phyloP scores from a whole-genome alignment of 192 early-diverging fungal genomes.

The Globomyces pollinis-pini region DNA sequence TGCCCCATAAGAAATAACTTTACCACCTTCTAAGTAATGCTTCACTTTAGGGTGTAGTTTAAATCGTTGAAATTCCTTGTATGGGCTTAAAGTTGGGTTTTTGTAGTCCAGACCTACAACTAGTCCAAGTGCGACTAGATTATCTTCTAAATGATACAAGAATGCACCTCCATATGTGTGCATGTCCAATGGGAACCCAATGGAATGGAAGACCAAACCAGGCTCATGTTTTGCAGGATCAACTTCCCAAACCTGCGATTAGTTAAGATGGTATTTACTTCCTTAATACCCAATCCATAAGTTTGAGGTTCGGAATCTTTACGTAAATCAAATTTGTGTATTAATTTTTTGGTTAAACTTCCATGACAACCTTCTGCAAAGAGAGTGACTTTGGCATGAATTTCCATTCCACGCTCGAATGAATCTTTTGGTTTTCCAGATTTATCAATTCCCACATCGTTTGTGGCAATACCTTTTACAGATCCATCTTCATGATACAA shows the following conservation, averaged over 20 bases:
- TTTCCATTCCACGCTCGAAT: slow-evolving; percentile 91
- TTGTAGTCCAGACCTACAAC: slow-evolving; percentile 91
- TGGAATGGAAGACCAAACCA: slow-evolving; percentile 75
- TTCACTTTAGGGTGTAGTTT: slow-evolving; percentile 88
- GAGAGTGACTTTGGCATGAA: slow-evolving; percentile 86
- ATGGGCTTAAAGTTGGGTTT: slow-evolving; percentile 92
- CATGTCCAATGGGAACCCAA: slow-evolving; percentile 88
- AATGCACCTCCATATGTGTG: slow-evolving; percentile 91
- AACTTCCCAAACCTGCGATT: slow-evolving; percentile 96
- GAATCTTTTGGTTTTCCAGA: slow-evolving; percentile 80
- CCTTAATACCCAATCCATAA: slow-evolving; percentile 94
- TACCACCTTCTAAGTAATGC: slow-evolving; percentile 79
- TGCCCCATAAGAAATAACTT: slow-evolving; percentile 86
- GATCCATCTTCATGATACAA: slow-evolving; percentile 88
- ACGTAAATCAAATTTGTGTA: slow-evolving; percentile 80
- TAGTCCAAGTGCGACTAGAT: slow-evolving; percentile 77
- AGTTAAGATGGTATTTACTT: too few relatives aligned
- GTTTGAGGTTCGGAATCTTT: slow-evolving; percentile 82
- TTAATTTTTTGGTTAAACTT: slow-evolving; percentile 82
- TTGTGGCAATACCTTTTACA: slow-evolving; percentile 86
- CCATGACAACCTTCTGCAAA: slow-evolving; percentile 99
- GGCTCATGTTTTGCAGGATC: slow-evolving; percentile 72
- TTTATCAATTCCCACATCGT: slow-evolving; percentile 90
- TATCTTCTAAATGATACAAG: slow-evolving; percentile 91
- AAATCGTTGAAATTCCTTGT: slow-evolving; percentile 95